These are phyloP conservation scores for Capillidium rhysosporum DNA, from an alignment of 371 early-diverging fungal species.

Conservation along the genomic window DNA sequence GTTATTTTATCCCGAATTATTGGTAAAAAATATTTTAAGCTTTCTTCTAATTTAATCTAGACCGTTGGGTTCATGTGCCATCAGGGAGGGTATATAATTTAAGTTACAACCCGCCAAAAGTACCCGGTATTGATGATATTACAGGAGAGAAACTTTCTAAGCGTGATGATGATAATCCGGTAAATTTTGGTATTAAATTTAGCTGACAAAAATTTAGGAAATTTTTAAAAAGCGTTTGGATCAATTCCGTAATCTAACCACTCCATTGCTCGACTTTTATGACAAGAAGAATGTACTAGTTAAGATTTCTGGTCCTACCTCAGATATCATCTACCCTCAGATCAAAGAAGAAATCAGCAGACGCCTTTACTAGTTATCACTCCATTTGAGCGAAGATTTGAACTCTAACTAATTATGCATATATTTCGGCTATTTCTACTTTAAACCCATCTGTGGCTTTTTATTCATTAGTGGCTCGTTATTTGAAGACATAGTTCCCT, in stretches of 20 bases:
- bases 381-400: too few species aligned
- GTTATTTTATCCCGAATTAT: conserved; percentile 79
- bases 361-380: background rate
- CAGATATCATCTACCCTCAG: conserved; percentile 79
- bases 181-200: conserved; percentile 10
- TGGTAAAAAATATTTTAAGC: conserved; percentile 24
- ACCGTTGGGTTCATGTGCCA: conserved; percentile 85
- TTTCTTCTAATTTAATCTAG: conserved; percentile 14
- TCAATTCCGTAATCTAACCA: conserved; percentile 47
- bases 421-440: too few species aligned
- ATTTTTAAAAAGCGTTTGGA: conserved; percentile 58
- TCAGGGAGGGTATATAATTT: conserved; percentile 86
- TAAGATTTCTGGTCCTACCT: conserved; percentile 50
- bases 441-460: too few species aligned
- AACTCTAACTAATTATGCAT: too few species aligned
- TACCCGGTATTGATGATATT: conserved; percentile 67
- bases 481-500: too few species aligned
- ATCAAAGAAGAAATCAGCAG: conserved; percentile 17
- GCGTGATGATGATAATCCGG: conserved; percentile 79
- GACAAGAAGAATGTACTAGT: conserved; percentile 29
- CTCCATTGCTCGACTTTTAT: conserved; percentile 69
- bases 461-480: too few species aligned
- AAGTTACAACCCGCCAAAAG: conserved; percentile 81
- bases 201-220: conserved; percentile 19
- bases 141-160: conserved; percentile 80